Conservation (phyloP, 305 asterid genomes). For the Solanum aculeatissimum region DNA sequence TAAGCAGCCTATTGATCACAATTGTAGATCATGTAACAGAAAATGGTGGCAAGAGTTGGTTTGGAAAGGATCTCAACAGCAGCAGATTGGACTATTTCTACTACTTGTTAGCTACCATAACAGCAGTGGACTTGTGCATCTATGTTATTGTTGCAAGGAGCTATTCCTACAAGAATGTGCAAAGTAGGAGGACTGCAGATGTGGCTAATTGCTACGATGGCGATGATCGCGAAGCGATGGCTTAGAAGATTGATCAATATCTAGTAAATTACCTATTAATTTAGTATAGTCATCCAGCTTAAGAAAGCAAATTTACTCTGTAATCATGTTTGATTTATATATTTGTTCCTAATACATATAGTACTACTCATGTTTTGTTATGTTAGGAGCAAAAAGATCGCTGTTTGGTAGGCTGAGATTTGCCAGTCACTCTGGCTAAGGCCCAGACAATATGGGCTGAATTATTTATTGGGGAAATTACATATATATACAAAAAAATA, state of each 20-base stretch:
- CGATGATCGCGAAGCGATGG: not conserved
- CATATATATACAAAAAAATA: no score
- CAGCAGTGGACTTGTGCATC: not conserved
- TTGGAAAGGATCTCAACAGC: constrained; percentile 1
- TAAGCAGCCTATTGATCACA: constrained; percentile 58
- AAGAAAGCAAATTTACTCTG: not conserved
- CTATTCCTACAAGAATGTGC: constrained; percentile 3
- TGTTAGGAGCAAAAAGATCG: not conserved
- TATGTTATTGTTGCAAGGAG: not conserved
- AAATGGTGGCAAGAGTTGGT: constrained; percentile 26
- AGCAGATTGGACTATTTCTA: constrained; percentile 2
- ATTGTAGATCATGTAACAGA: constrained; percentile 48
- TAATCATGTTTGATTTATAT: not conserved
- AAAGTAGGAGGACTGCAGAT: not conserved
- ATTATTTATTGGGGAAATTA: not conserved
- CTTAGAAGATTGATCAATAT: not conserved
- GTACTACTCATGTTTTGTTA: not conserved
- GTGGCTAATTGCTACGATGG: not conserved
- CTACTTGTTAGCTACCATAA: not conserved
- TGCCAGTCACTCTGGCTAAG: not conserved
- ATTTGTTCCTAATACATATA: not conserved
- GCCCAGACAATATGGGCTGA: not conserved
- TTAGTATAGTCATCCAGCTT: not conserved
- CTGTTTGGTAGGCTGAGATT: not conserved
- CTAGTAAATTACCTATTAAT: not conserved